These are phyloP conservation scores for Cercophora newfieldiana DNA, from an alignment of 495 filamentous ascomycete genomes.

Conservation along the genomic window DNA sequence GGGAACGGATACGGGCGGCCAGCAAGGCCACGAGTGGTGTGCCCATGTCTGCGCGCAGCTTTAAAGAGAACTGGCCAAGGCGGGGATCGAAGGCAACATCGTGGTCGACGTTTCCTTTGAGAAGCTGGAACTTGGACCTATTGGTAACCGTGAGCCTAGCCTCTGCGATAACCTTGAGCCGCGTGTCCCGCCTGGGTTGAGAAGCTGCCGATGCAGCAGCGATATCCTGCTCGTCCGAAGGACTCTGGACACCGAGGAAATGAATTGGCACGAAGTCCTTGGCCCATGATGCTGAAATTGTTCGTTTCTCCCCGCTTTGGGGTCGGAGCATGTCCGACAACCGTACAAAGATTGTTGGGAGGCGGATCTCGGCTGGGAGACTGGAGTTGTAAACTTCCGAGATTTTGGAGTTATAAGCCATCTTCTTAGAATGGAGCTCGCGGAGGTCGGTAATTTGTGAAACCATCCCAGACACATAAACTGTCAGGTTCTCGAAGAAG, in stretches of 20 bases:
- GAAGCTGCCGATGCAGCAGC: constrained; percentile 21
- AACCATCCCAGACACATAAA: constrained; percentile 43
- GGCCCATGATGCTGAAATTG: constrained; percentile 44
- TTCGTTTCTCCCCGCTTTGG: constrained; percentile 12
- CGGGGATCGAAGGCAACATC: constrained; percentile 59
- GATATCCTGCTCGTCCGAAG: constrained; percentile 22
- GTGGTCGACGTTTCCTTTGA: constrained; percentile 54
- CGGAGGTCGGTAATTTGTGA: constrained; percentile 46
- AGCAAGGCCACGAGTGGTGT: constrained; percentile 55
- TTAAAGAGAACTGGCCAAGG: constrained; percentile 60
- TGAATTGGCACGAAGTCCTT: constrained; percentile 54
- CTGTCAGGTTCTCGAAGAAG: constrained; percentile 43
- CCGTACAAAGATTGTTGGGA: constrained; percentile 46
- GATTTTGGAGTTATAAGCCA: constrained; percentile 26
- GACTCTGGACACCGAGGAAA: constrained; percentile 47
- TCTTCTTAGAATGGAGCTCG: constrained; percentile 41
- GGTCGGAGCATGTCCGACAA: constrained; percentile 44
- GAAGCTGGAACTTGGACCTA: constrained; percentile 44
- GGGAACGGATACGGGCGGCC: constrained; percentile 54
- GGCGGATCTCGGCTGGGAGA: constrained; percentile 36
- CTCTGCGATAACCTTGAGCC: constrained; percentile 30
- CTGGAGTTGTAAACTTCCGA: constrained; percentile 26
- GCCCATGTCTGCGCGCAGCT: constrained; percentile 58
- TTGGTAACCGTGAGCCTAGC: constrained; percentile 34
- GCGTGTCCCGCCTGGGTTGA: constrained; percentile 8